These are phyloP conservation scores for Boletellus sp. DNA, from an alignment of 768 basidiomycete species.

Conservation along the genomic window DNA sequence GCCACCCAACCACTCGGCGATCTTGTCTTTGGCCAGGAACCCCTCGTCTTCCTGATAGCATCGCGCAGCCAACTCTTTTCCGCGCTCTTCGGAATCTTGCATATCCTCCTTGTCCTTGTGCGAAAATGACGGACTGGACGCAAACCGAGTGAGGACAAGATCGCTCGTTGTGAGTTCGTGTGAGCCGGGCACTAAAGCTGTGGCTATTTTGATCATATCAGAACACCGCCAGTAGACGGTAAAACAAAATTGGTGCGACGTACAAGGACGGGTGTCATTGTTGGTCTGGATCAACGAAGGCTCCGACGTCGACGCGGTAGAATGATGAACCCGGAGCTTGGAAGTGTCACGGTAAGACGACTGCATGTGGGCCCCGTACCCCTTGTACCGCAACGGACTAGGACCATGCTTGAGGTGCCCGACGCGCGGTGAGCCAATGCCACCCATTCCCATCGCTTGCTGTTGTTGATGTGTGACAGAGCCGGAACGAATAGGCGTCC, in stretches of 20 bases:
- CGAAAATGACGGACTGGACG: constrained; percentile 35
- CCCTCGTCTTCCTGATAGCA: constrained; percentile 86
- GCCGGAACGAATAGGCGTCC: constrained; percentile 30
- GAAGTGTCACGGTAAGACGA: constrained; percentile 38
- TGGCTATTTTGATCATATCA: constrained; percentile 12
- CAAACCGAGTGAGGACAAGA: constrained; percentile 41
- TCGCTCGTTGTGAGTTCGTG: constrained; percentile 57
- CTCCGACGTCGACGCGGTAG: constrained; percentile 75
- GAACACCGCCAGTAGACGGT: constrained; percentile 8
- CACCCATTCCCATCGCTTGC: constrained; percentile 13
- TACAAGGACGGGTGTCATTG: constrained; percentile 50
- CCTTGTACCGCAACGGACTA: constrained; percentile 44
- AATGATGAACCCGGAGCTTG: constrained; percentile 60
- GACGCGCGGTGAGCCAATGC: constrained; percentile 31
- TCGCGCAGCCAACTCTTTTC: constrained; percentile 66
- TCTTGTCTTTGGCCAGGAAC: constrained; percentile 84
- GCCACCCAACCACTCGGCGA: constrained; percentile 95
- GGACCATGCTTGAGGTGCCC: constrained; percentile 36
- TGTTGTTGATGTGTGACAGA: constrained; percentile 26
- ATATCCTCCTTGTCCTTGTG: constrained; percentile 55
- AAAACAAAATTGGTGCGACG: constrained; percentile 28
- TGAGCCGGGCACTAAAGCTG: constrained; percentile 34
- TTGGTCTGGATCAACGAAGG: constrained; percentile 64
- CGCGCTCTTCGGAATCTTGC: constrained; percentile 58
- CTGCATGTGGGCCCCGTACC: constrained; percentile 34